phyloP scores from a whole-genome alignment of 73 alveolate genomes.

The Paramecium primaurelia region DNA sequence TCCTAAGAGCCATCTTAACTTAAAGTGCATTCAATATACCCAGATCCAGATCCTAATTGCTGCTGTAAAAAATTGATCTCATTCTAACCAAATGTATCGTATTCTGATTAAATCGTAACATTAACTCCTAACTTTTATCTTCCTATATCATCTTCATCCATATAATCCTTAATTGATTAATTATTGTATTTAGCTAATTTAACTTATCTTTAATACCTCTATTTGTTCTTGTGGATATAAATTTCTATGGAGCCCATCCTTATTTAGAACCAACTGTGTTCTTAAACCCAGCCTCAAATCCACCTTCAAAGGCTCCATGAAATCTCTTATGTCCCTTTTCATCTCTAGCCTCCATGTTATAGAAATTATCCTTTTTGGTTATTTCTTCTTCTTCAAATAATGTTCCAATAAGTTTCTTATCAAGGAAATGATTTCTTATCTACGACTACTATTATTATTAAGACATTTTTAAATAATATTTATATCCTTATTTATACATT shows the following conservation, averaged over 20 bases:
- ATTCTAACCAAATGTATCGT: conserved; percentile 4
- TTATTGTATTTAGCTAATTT: conserved; percentile 46
- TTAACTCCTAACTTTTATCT: conserved; percentile 49
- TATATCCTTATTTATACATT: not conserved
- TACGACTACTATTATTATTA: not conserved
- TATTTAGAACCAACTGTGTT: conserved; percentile 73
- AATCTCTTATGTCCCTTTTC: conserved; percentile 72
- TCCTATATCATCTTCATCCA: conserved; percentile 82
- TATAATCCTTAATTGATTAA: conserved; percentile 63
- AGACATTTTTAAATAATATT: not conserved
- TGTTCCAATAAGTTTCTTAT: conserved; percentile 23
- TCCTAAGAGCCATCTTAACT: conserved; percentile 29
- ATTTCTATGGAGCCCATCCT: conserved; percentile 74
- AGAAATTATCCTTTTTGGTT: conserved; percentile 40
- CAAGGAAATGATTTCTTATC: conserved; percentile 12
- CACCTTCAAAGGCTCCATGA: conserved; percentile 89
- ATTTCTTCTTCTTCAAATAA: conserved; percentile 43
- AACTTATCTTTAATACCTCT: not conserved
- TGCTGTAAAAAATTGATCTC: not conserved
- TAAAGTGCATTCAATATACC: not conserved
- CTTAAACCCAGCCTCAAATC: conserved; percentile 79
- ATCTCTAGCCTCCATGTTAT: conserved; percentile 55
- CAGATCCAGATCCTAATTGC: conserved; percentile 45
- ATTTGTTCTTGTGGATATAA: conserved; percentile 53
- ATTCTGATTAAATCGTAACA: conserved; percentile 1